Evolutionary conservation across 305 asterid species (phyloP).

Genomic region (Ruellia speciosa): DNA sequence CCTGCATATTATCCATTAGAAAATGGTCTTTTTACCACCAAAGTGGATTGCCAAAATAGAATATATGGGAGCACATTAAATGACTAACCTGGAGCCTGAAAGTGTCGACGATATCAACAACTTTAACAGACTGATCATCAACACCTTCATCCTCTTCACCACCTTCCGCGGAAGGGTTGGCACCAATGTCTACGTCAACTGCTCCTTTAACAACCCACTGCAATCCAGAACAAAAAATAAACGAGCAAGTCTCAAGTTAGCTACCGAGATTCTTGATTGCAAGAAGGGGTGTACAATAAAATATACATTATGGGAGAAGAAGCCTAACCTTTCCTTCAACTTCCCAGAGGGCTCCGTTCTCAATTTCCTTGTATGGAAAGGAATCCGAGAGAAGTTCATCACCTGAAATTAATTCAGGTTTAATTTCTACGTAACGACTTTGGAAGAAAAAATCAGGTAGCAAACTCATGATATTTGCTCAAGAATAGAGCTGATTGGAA

Average conservation of each 20-base stretch:
- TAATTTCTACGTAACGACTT: too few relatives aligned
- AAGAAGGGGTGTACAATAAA: too few relatives aligned
- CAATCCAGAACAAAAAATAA: neutral
- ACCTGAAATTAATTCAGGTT: slow-evolving; percentile 45
- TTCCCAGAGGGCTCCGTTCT: slow-evolving; percentile 63
- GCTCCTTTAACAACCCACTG: slow-evolving; percentile 70
- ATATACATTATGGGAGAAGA: too few relatives aligned
- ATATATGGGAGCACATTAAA: too few relatives aligned
- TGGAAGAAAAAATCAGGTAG: too few relatives aligned
- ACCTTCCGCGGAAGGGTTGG: slow-evolving; percentile 76
- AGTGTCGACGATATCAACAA: slow-evolving; percentile 71
- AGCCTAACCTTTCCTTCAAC: slow-evolving; percentile 81
- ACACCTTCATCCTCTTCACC: slow-evolving; percentile 63
- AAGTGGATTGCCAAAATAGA: too few relatives aligned
- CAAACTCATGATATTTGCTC: too few relatives aligned
- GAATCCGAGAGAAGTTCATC: slow-evolving; percentile 79
- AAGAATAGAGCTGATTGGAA: too few relatives aligned
- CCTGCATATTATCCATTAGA: slow-evolving; percentile 47
- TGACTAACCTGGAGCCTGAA: slow-evolving; percentile 64
- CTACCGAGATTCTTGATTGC: too few relatives aligned
- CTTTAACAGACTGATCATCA: slow-evolving; percentile 55
- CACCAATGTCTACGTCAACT: slow-evolving; percentile 60
- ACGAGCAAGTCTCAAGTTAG: too few relatives aligned
- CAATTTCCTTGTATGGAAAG: slow-evolving; percentile 48
- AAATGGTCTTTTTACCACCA: too few relatives aligned